Conservation (phyloP, 768 basidiomycete species). For the Tylopilus sp. region DNA sequence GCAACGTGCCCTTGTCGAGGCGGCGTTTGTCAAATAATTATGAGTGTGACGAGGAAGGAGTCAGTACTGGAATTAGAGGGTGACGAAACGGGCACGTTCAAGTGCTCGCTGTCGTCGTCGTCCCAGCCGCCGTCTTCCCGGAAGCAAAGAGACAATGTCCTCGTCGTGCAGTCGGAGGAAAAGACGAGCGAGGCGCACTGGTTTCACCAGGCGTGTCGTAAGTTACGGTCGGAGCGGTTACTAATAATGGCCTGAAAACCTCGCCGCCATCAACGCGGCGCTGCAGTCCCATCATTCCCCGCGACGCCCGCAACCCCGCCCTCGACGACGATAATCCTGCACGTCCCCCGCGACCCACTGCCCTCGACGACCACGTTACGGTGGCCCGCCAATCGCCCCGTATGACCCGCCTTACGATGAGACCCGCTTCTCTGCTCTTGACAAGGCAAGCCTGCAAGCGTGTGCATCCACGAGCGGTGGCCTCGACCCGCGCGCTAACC, state of each 20-base stretch:
- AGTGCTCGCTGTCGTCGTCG: conserved; percentile 11
- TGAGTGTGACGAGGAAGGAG: conserved; percentile 22
- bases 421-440: background rate
- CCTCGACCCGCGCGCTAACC: conserved; percentile 25
- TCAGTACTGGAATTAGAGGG: conserved; percentile 20
- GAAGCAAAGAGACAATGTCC: conserved; percentile 12
- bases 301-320: background rate
- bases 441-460: background rate
- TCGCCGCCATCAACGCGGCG: conserved; percentile 26
- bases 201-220: conserved; percentile 34
- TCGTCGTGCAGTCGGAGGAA: conserved; percentile 22
- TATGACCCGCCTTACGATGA: background rate
- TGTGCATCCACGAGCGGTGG: conserved; percentile 2
- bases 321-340: conserved; percentile 7
- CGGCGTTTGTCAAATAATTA: conserved; percentile 48
- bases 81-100: conserved; percentile 21
- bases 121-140: conserved; percentile 6
- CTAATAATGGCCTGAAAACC: conserved; percentile 21
- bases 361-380: background rate
- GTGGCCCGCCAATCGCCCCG: background rate
- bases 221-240: conserved; percentile 24
- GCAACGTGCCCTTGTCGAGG: conserved; percentile 70
- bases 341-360: no score
- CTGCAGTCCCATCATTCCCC: conserved; percentile 10
- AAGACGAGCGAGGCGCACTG: conserved; percentile 25